phyloP scores from a whole-genome alignment of 352 stramenopile genomes.

The Globisporangium alternatum region DNA sequence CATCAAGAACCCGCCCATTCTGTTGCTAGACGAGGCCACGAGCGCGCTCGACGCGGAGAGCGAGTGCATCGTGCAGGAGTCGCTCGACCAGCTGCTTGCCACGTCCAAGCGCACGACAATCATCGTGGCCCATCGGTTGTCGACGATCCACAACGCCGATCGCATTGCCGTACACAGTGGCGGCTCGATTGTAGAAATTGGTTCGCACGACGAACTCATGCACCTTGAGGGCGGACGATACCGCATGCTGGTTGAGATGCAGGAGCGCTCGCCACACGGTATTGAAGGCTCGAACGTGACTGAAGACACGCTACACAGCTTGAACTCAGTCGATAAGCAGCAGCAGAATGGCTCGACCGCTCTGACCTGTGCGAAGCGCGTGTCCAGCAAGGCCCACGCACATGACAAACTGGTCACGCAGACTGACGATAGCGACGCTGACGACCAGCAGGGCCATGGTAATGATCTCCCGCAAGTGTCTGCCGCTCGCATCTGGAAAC shows the following conservation, averaged over 20 bases:
- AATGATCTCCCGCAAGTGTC: background rate
- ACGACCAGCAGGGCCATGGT: background rate
- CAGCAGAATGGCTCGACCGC: background rate
- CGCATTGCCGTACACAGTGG: background rate
- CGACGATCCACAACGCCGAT: constrained; percentile 36
- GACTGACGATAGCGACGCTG: background rate
- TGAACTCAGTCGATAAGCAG: background rate
- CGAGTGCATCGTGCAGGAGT: constrained; percentile 74
- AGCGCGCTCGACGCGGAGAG: constrained; percentile 50
- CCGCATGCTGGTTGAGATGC: background rate
- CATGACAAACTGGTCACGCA: background rate
- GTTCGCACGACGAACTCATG: background rate
- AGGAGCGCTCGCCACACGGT: background rate
- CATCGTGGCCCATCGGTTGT: constrained; percentile 89
- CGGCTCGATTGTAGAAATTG: background rate
- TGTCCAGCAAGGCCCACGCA: background rate
- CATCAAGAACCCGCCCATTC: constrained; percentile 62
- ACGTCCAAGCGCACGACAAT: constrained; percentile 60
- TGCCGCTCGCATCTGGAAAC: constrained; percentile 20
- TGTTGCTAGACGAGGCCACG: constrained; percentile 85
- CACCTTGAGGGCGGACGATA: background rate
- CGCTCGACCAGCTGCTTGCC: constrained; percentile 45
- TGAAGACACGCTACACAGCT: background rate
- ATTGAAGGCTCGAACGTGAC: background rate
- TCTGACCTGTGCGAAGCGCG: background rate